phyloP scores from a whole-genome alignment of 257 asterid genomes.

The Gynochthodes officinalis region DNA sequence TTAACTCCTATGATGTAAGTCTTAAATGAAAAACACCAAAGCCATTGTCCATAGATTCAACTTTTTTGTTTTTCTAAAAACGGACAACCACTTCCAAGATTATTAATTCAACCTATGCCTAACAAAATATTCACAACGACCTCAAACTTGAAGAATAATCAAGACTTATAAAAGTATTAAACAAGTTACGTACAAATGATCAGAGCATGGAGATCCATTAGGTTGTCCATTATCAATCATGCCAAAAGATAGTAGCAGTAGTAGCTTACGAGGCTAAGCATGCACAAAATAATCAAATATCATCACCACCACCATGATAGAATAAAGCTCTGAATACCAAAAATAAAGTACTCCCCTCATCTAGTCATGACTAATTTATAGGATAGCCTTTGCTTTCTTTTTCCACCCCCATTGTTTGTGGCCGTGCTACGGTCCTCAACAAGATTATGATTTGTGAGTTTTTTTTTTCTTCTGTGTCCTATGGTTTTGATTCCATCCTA shows the following conservation, averaged over 20 bases:
- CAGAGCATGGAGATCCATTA: neutral
- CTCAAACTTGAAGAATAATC: conserved; percentile 1
- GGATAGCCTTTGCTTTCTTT: neutral
- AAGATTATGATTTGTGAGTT: neutral
- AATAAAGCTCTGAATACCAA: too few species aligned
- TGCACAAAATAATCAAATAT: conserved; percentile 5
- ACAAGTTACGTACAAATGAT: neutral
- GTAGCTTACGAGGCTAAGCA: conserved; percentile 12
- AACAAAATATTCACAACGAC: neutral
- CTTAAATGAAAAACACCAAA: too few species aligned
- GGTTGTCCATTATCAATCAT: conserved; percentile 13
- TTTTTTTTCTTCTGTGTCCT: neutral
- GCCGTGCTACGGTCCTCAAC: conserved; percentile 14
- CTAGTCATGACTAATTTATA: neutral
- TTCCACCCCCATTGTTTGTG: neutral
- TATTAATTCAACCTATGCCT: neutral
- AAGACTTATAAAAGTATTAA: neutral
- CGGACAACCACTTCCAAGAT: too few species aligned
- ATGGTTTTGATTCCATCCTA: neutral
- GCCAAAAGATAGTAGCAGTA: conserved; percentile 10
- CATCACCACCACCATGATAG: too few species aligned
- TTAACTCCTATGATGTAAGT: too few species aligned
- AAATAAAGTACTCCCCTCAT: too few species aligned
- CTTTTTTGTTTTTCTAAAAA: too few species aligned
- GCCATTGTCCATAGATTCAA: too few species aligned